Evolutionary conservation across 2,329 filamentous ascomycete genomes (phyloP), one percentile per base, ranked within the genome.

Genomic region (Sarocladium oryzae): DNA sequence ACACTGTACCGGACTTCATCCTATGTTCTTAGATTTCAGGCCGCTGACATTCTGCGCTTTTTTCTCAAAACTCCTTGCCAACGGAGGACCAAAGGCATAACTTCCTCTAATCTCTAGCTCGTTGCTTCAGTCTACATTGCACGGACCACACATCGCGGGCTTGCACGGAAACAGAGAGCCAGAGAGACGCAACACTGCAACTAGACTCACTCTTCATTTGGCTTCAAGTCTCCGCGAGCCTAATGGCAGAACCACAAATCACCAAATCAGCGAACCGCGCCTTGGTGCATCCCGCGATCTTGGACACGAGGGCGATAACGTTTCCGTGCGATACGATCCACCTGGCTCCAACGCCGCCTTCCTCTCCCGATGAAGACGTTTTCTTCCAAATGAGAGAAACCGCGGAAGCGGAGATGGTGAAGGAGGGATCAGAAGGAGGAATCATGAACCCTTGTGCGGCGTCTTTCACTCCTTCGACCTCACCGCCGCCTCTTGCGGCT

Each of bases 401-500:
- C n/a, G n/a, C n/a, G n/a, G n/a, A n/a, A n/a, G n/a, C n/a, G 10
- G 3, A 6, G n/a, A 33, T 13, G 9, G 26, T 23, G 4, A 16
- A 13, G n/a, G n/a, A n/a, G 3, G 26, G 5, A 4, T 3, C 43
- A 13, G 26, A 48, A 33, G 43, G 26, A 30, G 28, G n/a, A 8
- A 18, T 21, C 10, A 52, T 51, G 52, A 52, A 53, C 38, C 53
- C 53, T 13, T 52, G 51, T 18, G 36, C 35, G n/a, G n/a, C 28
- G 20, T 30, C 26, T 23, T 49, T 54, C 26, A 53, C 38, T 11
- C 38, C 40, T 18, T 8, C 38, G 15, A 13, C 10, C 26, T 1
- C 33, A 23, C 46, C 36, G 8, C 36, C 32, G 30, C 33, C 36
- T 40, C 8, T 40, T 16, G 36, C 13, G 21, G 4, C 13, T n/a